These are phyloP conservation scores for Penicillium waksmanii DNA, from an alignment of 495 filamentous ascomycete genomes.

Conservation along the genomic window DNA sequence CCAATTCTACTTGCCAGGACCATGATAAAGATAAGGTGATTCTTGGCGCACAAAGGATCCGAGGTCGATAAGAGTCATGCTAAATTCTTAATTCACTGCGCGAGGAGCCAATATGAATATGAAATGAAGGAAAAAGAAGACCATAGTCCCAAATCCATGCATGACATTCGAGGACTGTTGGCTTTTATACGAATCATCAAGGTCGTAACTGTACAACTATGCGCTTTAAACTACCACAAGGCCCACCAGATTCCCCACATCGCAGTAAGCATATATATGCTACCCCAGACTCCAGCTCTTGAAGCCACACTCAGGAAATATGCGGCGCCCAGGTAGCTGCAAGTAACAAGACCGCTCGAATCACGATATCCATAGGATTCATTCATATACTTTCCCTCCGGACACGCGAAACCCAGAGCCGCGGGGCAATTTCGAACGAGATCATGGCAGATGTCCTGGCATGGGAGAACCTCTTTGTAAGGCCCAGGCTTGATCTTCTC, in stretches of 20 bases:
- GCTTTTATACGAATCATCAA: not conserved
- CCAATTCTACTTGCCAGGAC: not conserved
- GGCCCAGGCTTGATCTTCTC: conserved; percentile 73
- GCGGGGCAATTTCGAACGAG: conserved; percentile 84
- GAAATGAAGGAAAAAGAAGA: too few relatives aligned
- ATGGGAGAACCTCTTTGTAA: conserved; percentile 91
- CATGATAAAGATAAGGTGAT: not conserved
- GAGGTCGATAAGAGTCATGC: not conserved
- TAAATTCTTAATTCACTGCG: not conserved
- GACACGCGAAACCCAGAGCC: conserved; percentile 78
- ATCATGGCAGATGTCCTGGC: conserved; percentile 79
- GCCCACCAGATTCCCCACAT: conserved; percentile 24
- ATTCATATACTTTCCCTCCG: conserved; percentile 59
- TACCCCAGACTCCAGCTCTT: conserved; percentile 19
- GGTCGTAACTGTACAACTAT: conserved; percentile 3
- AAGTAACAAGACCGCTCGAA: conserved; percentile 52
- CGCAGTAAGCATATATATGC: conserved; percentile 19
- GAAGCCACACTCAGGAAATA: conserved; percentile 46
- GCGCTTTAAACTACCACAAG: conserved; percentile 9
- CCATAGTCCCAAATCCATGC: too few relatives aligned
- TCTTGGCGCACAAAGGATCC: too few relatives aligned
- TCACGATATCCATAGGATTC: conserved; percentile 65
- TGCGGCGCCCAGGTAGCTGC: conserved; percentile 61
- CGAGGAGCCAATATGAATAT: too few relatives aligned
- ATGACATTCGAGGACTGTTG: not conserved